Evolutionary conservation across 352 stramenopile genomes (phyloP).

Genomic region (Phytopythium chamaehyphon): DNA sequence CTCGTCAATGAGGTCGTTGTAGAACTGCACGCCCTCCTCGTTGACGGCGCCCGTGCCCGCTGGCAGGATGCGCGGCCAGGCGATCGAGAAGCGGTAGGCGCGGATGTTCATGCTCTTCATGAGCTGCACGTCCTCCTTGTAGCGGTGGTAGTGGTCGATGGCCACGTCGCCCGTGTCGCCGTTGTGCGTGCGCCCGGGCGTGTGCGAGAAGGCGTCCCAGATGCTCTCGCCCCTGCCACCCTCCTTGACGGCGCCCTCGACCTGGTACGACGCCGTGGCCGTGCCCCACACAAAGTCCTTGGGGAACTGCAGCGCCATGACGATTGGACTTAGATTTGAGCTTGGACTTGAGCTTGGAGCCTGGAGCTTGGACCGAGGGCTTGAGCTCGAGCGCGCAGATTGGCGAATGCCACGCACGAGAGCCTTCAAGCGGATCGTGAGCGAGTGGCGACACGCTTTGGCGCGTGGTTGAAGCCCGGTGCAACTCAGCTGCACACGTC

Average conservation of each 20-base stretch:
- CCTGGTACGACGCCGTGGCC: constrained; percentile 89
- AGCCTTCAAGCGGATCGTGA: no score
- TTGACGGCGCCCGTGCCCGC: constrained; percentile 75
- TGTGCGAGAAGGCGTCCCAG: constrained; percentile 88
- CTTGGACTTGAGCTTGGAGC: no score
- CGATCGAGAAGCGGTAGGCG: constrained; percentile 89
- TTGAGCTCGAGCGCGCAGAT: no score
- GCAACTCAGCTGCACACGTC: no score
- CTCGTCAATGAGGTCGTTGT: constrained; percentile 87
- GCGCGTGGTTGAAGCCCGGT: no score
- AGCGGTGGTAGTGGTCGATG: constrained; percentile 90
- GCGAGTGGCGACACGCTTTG: no score
- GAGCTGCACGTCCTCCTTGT: constrained; percentile 87
- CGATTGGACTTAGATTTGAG: no score
- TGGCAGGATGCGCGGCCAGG: constrained; percentile 92
- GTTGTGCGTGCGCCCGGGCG: constrained; percentile 57
- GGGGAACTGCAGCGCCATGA: constrained; percentile 33
- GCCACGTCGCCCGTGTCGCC: constrained; percentile 82
- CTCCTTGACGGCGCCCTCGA: constrained; percentile 86
- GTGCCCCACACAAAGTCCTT: constrained; percentile 81
- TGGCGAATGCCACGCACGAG: no score
- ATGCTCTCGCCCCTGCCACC: constrained; percentile 81
- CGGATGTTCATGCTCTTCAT: constrained; percentile 90
- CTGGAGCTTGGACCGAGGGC: no score
- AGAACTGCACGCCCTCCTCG: constrained; percentile 86